phyloP scores from a whole-genome alignment of 805 yeast genomes.

The Ogataea paraovalis region DNA sequence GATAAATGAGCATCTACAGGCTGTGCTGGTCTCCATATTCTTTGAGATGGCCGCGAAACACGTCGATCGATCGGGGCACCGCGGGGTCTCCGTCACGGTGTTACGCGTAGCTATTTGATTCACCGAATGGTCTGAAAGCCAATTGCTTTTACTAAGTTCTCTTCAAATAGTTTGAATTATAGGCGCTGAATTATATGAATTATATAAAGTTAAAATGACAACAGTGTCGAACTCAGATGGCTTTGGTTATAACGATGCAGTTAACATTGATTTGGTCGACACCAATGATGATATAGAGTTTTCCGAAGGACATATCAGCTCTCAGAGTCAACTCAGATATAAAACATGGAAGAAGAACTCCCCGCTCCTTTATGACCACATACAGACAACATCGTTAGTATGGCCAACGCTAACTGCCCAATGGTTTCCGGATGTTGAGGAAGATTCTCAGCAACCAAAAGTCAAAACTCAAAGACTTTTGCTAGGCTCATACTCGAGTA shows the following conservation, averaged over 20 bases:
- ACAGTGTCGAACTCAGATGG: too few species aligned
- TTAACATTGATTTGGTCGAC: background rate
- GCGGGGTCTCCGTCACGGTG: too few species aligned
- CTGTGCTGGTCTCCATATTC: too few species aligned
- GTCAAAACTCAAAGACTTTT: slow-evolving; percentile 42
- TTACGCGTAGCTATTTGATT: too few species aligned
- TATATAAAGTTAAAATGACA: too few species aligned
- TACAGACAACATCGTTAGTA: slow-evolving; percentile 48
- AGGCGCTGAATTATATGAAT: too few species aligned
- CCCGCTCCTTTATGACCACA: slow-evolving; percentile 49
- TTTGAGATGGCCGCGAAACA: too few species aligned
- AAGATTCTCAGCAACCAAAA: slow-evolving; percentile 11
- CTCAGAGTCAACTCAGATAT: slow-evolving; percentile 32
- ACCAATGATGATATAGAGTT: background rate
- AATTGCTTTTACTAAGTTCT: too few species aligned
- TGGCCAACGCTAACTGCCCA: slow-evolving; percentile 64
- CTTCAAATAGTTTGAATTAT: too few species aligned
- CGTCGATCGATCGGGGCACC: too few species aligned
- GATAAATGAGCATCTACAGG: too few species aligned
- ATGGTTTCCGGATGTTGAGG: slow-evolving; percentile 56
- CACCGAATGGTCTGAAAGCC: too few species aligned
- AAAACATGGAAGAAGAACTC: slow-evolving; percentile 60
- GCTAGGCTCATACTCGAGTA: slow-evolving; percentile 63
- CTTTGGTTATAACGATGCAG: background rate
- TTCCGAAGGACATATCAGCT: slow-evolving; percentile 6